Evolutionary conservation across 1,284 basidiomycete species (phyloP).

Genomic region (Melampsora larici-populina): DNA sequence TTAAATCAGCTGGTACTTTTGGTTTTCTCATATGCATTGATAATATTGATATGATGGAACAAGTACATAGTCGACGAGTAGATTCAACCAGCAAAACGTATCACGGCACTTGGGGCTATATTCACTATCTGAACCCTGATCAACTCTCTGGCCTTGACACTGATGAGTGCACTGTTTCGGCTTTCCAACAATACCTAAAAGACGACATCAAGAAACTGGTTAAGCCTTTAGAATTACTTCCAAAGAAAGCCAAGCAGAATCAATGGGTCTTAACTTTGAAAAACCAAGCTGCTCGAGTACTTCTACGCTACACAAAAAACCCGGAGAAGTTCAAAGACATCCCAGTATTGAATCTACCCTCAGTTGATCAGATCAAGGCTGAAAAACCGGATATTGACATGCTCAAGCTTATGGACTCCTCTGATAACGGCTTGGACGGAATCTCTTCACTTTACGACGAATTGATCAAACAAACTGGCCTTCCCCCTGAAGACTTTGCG

Average conservation of each 20-base stretch:
- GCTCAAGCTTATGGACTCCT: slow-evolving; percentile 1
- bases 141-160: neutral
- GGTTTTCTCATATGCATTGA: no score
- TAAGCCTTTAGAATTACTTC: neutral
- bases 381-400: neutral
- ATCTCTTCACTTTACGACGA: neutral
- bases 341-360: neutral
- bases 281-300: slow-evolving; percentile 1
- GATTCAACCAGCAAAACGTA: neutral
- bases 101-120: slow-evolving; percentile 18
- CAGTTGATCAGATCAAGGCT: neutral
- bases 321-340: no score
- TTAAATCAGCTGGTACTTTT: no score
- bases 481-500: neutral
- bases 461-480: neutral
- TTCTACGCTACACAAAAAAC: neutral
- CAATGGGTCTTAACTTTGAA: neutral
- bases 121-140: neutral
- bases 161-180: neutral
- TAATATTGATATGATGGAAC: no score
- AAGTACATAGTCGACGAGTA: no score
- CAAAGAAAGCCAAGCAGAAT: neutral
- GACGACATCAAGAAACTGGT: neutral
- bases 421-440: neutral
- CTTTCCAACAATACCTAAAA: neutral